Conservation (phyloP, 2,329 filamentous ascomycete species). For the Ustilaginoidea virens region DNA sequence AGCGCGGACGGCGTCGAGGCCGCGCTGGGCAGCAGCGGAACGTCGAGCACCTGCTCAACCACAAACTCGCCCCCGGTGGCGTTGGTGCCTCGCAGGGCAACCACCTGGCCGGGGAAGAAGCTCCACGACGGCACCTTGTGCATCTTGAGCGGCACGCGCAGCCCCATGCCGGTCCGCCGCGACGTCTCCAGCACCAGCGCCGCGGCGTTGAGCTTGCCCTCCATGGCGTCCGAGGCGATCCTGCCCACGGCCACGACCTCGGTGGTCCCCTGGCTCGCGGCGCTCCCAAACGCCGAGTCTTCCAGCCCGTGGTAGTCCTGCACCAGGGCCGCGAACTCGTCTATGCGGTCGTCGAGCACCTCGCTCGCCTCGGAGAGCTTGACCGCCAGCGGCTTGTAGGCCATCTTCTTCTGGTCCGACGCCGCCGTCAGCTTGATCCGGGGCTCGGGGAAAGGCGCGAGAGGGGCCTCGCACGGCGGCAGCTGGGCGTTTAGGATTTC, state of each 20-base stretch:
- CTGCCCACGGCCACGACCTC: conserved; percentile 84
- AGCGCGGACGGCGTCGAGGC: conserved; percentile 54
- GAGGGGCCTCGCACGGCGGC: conserved; percentile 47
- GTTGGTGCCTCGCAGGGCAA: conserved; percentile 76
- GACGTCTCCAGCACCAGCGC: conserved; percentile 84
- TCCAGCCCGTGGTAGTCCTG: conserved; percentile 63
- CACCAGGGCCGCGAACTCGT: conserved; percentile 65
- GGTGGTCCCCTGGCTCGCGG: conserved; percentile 67
- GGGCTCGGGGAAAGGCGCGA: conserved; percentile 56
- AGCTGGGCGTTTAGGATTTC: conserved; percentile 75
- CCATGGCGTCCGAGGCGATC: conserved; percentile 75
- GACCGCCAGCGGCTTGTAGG: conserved; percentile 88
- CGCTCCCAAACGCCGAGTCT: conserved; percentile 71
- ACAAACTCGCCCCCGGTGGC: conserved; percentile 71
- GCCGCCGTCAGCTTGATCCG: conserved; percentile 75
- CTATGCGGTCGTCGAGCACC: conserved; percentile 87
- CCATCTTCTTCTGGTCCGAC: conserved; percentile 80
- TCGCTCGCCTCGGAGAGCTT: conserved; percentile 85
- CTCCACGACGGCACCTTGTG: conserved; percentile 53
- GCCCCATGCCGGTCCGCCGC: conserved; percentile 64
- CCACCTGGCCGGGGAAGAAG: conserved; percentile 90
- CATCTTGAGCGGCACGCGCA: conserved; percentile 67
- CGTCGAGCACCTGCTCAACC: conserved; percentile 58
- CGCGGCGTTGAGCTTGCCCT: conserved; percentile 72
- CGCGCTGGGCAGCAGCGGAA: conserved; percentile 60